Percentiles rank a stretch among this genome's conserved stretches.
Evolutionary conservation across 2,329 filamentous ascomycete species (phyloP).

Genomic region (Thelonectria discophora): DNA sequence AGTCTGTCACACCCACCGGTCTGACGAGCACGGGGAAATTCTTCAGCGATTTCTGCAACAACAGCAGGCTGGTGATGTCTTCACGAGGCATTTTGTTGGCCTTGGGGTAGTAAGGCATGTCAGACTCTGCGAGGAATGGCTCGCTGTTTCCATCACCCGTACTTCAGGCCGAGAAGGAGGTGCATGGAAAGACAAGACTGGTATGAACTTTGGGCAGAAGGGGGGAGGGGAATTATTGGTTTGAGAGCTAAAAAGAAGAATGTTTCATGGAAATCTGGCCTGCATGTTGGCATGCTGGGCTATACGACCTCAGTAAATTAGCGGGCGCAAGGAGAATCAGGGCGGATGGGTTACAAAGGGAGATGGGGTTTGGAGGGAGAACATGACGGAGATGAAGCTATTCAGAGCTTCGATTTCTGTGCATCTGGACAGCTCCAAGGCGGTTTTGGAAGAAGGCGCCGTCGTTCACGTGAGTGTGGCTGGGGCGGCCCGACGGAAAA

Average conservation of each 20-base stretch:
- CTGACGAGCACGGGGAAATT: conserved; percentile 8
- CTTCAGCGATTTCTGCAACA: neutral
- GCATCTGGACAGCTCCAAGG: neutral
- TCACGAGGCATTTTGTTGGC: neutral
- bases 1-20: conserved; percentile 3
- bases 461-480: conserved; percentile 2
- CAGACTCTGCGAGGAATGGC: neutral
- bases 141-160: neutral
- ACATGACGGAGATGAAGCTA: conserved; percentile 6
- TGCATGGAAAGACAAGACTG: neutral
- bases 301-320: no score
- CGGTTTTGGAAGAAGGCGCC: neutral
- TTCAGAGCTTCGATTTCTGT: conserved; percentile 2
- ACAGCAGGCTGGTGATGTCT: neutral
- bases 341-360: neutral
- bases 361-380: neutral
- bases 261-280: no score
- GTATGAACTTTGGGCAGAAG: no score
- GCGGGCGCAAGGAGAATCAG: neutral
- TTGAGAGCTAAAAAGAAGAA: no score
- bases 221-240: no score
- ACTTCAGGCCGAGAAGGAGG: neutral
- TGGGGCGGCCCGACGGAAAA: neutral
- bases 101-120: neutral
- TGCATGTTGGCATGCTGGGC: no score